Base-by-base conservation (phyloP, 148 eudicot genomes). In the Chenopodium formosanum region DNA sequence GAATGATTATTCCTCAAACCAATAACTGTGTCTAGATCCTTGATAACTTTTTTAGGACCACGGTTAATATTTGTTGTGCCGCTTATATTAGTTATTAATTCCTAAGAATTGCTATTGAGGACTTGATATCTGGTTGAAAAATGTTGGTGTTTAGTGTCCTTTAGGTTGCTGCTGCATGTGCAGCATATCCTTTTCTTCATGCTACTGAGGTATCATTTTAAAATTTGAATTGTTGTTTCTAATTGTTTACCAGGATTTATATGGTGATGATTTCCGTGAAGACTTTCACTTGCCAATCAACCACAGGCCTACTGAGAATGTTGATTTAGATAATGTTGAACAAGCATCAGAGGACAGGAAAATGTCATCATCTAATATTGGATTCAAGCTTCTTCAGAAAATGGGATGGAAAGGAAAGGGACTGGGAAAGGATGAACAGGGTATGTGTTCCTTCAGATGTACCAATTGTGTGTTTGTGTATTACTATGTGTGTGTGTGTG, bases 341-440 rank as follows among this genome's bases (percentile, higher is more conserved):
- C 98, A 93, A 89, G 98, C 97, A 81, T 95, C 98, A 17, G 79
- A 93, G 81, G 98, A 95, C 81, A 93, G 89, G 78, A 90, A 91
- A 37, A 78, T 93, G 91, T 81, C 93, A 64, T 91, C 98, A 73
- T 92, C 98, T 22, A 95, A 95, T 82, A 76, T 92, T 76, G 98
- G 98, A 47, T 95, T 90, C 83, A 90, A 88, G 89, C 97, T 95
- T 85, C 96, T 95, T 47, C 97, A 93, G 82, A 95, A 95, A 86
- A 93, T 95, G 97, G 98, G 98, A 53, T 95, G 98, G 98, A 95
- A 93, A 87, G 98, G 98, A 44, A 92, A 92, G 81, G 98, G 98
- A 9, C 94, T 95, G 70, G 98, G 98, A 76, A 95, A 91, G 81
- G 84, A 95, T 84, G 98, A 95, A 84, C 98, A 95, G 88, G 97